Evolutionary conservation across 345 rosid species (phyloP).

Genomic region (Ceriops tagal): DNA sequence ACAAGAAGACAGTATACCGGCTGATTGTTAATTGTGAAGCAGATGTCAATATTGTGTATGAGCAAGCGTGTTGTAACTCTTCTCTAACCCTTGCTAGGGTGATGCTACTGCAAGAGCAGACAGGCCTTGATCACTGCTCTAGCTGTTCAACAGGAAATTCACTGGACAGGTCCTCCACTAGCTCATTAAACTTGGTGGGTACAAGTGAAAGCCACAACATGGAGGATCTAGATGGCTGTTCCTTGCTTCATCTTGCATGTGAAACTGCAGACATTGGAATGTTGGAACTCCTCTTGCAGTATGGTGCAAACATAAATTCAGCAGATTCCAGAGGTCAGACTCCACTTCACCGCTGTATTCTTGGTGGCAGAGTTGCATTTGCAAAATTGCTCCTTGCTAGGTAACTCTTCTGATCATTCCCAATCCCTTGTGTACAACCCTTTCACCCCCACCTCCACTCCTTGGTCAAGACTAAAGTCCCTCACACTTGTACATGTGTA

Average conservation of each 20-base stretch:
- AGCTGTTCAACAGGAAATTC: conserved; percentile 57
- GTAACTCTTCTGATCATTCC: conserved; percentile 33
- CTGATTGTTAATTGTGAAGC: conserved; percentile 71
- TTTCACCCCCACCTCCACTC: not conserved
- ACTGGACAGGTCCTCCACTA: conserved; percentile 60
- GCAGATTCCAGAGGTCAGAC: conserved; percentile 73
- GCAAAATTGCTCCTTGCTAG: conserved; percentile 84
- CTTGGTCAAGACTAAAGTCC: no score
- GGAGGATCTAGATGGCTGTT: conserved; percentile 67
- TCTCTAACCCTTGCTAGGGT: conserved; percentile 84
- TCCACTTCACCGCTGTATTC: conserved; percentile 74
- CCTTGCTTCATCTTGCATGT: conserved; percentile 94
- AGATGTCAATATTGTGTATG: conserved; percentile 63
- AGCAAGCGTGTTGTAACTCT: conserved; percentile 56
- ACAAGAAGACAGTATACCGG: conserved; percentile 85
- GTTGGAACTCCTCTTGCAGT: conserved; percentile 93
- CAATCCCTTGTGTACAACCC: not conserved
- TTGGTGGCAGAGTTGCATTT: conserved; percentile 51
- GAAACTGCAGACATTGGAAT: conserved; percentile 92
- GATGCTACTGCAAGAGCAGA: conserved; percentile 72
- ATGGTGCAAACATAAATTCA: conserved; percentile 80
- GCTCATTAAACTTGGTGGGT: conserved; percentile 50
- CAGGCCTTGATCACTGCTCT: conserved; percentile 48
- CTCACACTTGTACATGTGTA: no score
- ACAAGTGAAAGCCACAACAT: conserved; percentile 41